These are phyloP conservation scores for Boletus speciosus DNA, from an alignment of 768 basidiomycete species.

Conservation along the genomic window DNA sequence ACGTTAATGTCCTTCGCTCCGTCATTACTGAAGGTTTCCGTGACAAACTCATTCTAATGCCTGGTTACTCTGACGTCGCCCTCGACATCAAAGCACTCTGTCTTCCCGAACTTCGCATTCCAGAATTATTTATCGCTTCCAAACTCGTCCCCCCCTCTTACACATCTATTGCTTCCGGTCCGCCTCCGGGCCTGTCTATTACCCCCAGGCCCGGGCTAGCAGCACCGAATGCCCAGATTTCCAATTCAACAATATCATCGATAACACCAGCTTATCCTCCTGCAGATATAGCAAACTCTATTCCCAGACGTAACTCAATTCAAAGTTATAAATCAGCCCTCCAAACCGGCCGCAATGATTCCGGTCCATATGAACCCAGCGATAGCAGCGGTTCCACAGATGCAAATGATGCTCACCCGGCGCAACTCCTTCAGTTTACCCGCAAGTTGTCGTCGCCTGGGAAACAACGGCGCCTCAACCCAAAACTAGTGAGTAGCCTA, in stretches of 20 bases:
- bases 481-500: slow-evolving; percentile 44
- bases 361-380: slow-evolving; percentile 41
- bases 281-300: slow-evolving; percentile 13
- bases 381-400: slow-evolving; percentile 47
- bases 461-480: slow-evolving; percentile 43
- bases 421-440: slow-evolving; percentile 26
- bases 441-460: slow-evolving; percentile 33
- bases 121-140: slow-evolving; percentile 57
- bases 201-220: slow-evolving; percentile 18
- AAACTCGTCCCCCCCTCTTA: slow-evolving; percentile 42
- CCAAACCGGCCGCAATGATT: slow-evolving; percentile 21
- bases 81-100: slow-evolving; percentile 53
- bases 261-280: neutral
- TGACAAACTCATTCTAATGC: slow-evolving; percentile 62
- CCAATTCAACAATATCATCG: slow-evolving; percentile 13
- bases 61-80: slow-evolving; percentile 60
- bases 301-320: slow-evolving; percentile 22
- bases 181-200: slow-evolving; percentile 25
- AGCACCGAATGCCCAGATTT: slow-evolving; percentile 3
- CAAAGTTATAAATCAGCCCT: slow-evolving; percentile 44
- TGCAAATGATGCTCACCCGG: slow-evolving; percentile 34
- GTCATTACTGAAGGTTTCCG: slow-evolving; percentile 63
- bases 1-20: slow-evolving; percentile 57
- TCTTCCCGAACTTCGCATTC: slow-evolving; percentile 51
- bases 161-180: slow-evolving; percentile 21